A percentile compares a stretch with the other conserved stretches of the same genome.
Conservation (phyloP, 768 basidiomycete genomes). For the Dentipellis sp. region DNA sequence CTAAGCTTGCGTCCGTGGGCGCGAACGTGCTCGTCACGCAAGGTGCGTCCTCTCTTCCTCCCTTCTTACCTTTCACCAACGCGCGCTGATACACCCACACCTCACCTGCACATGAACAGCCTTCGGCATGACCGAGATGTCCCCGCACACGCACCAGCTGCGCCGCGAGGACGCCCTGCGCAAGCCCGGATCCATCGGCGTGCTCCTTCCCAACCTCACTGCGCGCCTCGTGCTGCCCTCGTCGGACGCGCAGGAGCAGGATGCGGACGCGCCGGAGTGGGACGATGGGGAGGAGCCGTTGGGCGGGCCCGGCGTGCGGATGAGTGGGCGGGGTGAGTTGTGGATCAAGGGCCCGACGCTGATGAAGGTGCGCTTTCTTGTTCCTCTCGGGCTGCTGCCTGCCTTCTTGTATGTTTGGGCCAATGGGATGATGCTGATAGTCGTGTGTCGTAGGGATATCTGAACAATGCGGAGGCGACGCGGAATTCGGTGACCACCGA, state of each 20-base stretch:
- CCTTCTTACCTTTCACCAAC: neutral
- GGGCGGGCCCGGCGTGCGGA: slow-evolving; percentile 43
- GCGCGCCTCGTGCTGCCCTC: slow-evolving; percentile 45
- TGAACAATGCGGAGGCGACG: slow-evolving; percentile 66
- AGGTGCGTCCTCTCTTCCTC: slow-evolving; percentile 26
- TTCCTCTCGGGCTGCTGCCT: no score
- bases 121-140: slow-evolving; percentile 79
- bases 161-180: slow-evolving; percentile 30
- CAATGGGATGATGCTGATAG: neutral
- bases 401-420: neutral
- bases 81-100: neutral
- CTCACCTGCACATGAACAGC: slow-evolving; percentile 28
- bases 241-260: neutral
- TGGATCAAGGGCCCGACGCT: slow-evolving; percentile 73
- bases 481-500: slow-evolving; percentile 57
- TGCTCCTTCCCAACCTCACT: slow-evolving; percentile 67
- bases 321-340: slow-evolving; percentile 64
- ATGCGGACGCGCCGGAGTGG: neutral
- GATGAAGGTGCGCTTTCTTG: slow-evolving; percentile 51
- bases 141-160: slow-evolving; percentile 58
- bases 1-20: slow-evolving; percentile 32
- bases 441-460: slow-evolving; percentile 46
- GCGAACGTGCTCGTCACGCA: slow-evolving; percentile 36
- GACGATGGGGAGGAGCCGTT: slow-evolving; percentile 15
- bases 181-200: slow-evolving; percentile 60